Base-by-base conservation (phyloP, 2,329 filamentous ascomycete species). In the Fusarium hainanense region DNA sequence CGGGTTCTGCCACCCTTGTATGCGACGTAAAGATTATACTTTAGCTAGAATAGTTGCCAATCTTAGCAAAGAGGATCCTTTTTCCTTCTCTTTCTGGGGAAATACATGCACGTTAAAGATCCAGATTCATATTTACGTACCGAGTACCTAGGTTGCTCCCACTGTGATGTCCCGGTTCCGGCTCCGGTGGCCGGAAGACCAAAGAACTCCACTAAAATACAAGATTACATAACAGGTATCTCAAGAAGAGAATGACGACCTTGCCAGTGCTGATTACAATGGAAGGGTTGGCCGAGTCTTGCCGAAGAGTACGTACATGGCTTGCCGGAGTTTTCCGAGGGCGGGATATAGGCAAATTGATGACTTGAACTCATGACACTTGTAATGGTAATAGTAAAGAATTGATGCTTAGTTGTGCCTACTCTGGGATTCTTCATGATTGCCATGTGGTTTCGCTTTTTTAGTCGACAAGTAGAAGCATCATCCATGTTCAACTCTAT, bases 41-140 rank as follows among this genome's bases (percentile, higher is more conserved):
- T 32, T n/a, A 44, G 44, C 47, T 54, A 28, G 51, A 21, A 27
- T 23, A 58, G 43, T 47, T 40, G 5, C 30, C 20, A n/a, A 16
- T 18, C 16, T 28, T 37, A 55, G 13, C 10, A 32, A 37, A 21
- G 51, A 65, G 51, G 63, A 63, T 70, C 67, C 56, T 27, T 44
- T 57, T 40, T 18, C 48, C 25, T 63, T 43, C 68, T 71, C 47
- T 64, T 66, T 68, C 68, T 70, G 67, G 67, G 67, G 63, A 70
- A 68, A 50, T 48, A 58, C 43, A 51, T 70, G 23, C 62, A 68
- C 42, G 44, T 52, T 54, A 46, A 20, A 56, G 49, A 48, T 42
- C 21, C 21, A 32, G 52, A 55, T 48, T 49, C 30, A 55, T 44
- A 51, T 54, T 34, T 34, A 16, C 41, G 21, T 46, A 30, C 28